Percentiles rank a stretch among this genome's conserved stretches.
These are phyloP conservation scores for Neonothopanus nambi DNA, from an alignment of 1,284 basidiomycete species.

Conservation along the genomic window DNA sequence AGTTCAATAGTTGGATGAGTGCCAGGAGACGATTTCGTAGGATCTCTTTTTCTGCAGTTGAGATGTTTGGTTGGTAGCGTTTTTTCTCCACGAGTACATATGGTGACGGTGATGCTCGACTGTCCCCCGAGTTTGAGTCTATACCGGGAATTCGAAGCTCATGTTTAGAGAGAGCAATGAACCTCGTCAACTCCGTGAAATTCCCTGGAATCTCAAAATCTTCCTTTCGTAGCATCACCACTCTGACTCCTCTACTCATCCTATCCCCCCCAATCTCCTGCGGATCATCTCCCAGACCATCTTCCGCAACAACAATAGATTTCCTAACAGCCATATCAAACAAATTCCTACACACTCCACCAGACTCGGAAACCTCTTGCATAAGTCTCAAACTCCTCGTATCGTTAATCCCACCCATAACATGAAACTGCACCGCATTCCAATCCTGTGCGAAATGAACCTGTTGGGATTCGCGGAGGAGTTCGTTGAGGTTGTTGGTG, in stretches of 20 bases:
- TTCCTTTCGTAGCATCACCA: background rate
- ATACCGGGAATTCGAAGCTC: too few relatives aligned
- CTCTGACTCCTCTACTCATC: background rate
- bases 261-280: too few relatives aligned
- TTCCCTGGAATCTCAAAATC: slow-evolving; percentile 8
- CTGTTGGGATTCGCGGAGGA: slow-evolving; percentile 8
- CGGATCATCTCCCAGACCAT: background rate
- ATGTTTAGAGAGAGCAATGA: slow-evolving; percentile 7
- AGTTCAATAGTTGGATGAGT: slow-evolving; percentile 9
- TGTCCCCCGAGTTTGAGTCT: background rate
- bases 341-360: slow-evolving; percentile 3
- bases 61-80: slow-evolving; percentile 5
- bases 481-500: slow-evolving; percentile 12
- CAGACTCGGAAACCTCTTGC: background rate
- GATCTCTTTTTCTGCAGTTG: background rate
- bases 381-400: slow-evolving; percentile 3
- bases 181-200: background rate
- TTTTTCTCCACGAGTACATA: slow-evolving; percentile 15
- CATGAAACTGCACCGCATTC: background rate
- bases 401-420: slow-evolving; percentile 6
- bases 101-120: background rate
- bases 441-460: slow-evolving; percentile 1
- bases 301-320: slow-evolving; percentile 5
- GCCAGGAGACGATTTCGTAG: slow-evolving; percentile 6
- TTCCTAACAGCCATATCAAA: slow-evolving; percentile 12